Conservation (phyloP, 2,329 filamentous ascomycete genomes). For the Macrophomina phaseolina region DNA sequence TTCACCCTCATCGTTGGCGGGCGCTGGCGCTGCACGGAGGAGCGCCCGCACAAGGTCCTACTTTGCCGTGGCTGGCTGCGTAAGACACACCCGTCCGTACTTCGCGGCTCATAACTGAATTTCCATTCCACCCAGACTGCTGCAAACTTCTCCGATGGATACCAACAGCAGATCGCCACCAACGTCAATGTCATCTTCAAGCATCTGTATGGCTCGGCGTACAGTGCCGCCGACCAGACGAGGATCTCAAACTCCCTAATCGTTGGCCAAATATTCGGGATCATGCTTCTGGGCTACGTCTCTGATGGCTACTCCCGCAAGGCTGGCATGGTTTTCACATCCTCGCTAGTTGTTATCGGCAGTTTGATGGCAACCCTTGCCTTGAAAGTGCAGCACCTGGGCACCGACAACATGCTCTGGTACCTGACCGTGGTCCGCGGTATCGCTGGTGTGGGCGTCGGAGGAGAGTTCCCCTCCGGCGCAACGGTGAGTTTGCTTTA, state of each 20-base stretch:
- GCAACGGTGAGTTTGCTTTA: background rate
- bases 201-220: conserved; percentile 9
- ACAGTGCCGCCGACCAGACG: conserved; percentile 14
- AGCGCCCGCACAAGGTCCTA: conserved; percentile 1
- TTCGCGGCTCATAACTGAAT: background rate
- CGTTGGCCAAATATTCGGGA: conserved; percentile 42
- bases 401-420: conserved; percentile 51
- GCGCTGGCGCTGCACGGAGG: background rate
- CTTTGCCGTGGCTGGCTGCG: conserved; percentile 11
- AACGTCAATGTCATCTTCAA: conserved; percentile 17
- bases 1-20: background rate
- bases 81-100: background rate
- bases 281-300: conserved; percentile 40
- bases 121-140: background rate
- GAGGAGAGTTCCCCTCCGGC: conserved; percentile 29
- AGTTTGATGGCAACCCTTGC: conserved; percentile 46
- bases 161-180: conserved; percentile 11
- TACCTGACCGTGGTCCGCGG: conserved; percentile 52
- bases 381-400: conserved; percentile 43
- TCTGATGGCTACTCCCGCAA: conserved; percentile 43
- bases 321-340: conserved; percentile 41
- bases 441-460: conserved; percentile 52
- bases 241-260: conserved; percentile 37
- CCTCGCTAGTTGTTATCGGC: conserved; percentile 39
- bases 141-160: conserved; percentile 18